Conservation (phyloP, 352 stramenopile species). For the Phytophthora vignae region DNA sequence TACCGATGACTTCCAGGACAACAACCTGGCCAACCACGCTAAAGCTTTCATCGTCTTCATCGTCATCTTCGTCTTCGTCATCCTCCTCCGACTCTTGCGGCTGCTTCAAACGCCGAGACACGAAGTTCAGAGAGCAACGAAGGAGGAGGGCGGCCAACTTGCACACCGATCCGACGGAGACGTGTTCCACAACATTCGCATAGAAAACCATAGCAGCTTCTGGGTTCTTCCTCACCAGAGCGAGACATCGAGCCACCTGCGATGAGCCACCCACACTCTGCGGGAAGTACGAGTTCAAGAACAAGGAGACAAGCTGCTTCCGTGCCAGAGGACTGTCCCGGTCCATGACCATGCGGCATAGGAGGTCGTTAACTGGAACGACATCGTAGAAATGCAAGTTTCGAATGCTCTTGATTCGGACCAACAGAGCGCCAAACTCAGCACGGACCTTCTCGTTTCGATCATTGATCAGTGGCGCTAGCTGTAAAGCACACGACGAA, state of each 20-base stretch:
- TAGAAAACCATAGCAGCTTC: constrained; percentile 89
- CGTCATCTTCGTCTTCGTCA: constrained; percentile 66
- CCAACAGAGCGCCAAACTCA: constrained; percentile 78
- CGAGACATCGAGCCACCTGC: constrained; percentile 82
- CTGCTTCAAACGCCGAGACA: constrained; percentile 67
- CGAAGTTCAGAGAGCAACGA: constrained; percentile 81
- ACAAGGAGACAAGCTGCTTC: constrained; percentile 84
- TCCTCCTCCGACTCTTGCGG: constrained; percentile 43
- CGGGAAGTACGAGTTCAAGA: constrained; percentile 90
- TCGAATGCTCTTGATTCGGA: constrained; percentile 90
- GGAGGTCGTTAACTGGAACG: constrained; percentile 77
- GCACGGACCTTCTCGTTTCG: constrained; percentile 84
- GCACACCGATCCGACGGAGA: constrained; percentile 83
- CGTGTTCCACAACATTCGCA: constrained; percentile 73
- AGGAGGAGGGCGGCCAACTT: constrained; percentile 82
- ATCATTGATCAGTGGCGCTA: constrained; percentile 86
- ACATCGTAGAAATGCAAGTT: constrained; percentile 91
- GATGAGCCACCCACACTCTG: constrained; percentile 82
- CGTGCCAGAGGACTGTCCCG: constrained; percentile 57
- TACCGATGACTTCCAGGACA: constrained; percentile 78
- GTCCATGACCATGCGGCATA: constrained; percentile 80
- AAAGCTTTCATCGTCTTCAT: constrained; percentile 69
- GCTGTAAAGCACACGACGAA: constrained; percentile 34
- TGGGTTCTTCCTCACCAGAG: constrained; percentile 83
- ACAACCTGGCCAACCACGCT: constrained; percentile 76